These are phyloP conservation scores for Pyrenochaeta sp. DNA, from an alignment of 2,329 filamentous ascomycete genomes.

Conservation along the genomic window DNA sequence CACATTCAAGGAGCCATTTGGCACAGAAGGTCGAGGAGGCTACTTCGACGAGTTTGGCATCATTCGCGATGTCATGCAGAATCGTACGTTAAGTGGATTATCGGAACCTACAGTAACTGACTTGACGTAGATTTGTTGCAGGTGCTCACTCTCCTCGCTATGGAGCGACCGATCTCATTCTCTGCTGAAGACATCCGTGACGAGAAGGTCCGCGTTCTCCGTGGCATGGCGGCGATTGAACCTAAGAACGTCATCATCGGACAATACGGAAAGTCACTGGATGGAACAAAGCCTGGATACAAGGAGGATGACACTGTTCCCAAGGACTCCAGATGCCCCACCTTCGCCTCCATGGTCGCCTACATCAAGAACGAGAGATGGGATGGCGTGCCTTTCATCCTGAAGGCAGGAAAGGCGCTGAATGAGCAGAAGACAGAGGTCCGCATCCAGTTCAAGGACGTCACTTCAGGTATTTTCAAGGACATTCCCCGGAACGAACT, in stretches of 20 bases:
- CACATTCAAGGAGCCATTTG: slow-evolving; percentile 99
- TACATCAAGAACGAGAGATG: slow-evolving; percentile 99
- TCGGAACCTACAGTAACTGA: slow-evolving; percentile 31
- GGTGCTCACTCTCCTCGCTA: slow-evolving; percentile 92
- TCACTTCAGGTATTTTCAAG: slow-evolving; percentile 99
- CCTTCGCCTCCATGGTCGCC: slow-evolving; percentile 95
- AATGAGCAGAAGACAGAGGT: slow-evolving; percentile 99
- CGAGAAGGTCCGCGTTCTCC: slow-evolving; percentile 96
- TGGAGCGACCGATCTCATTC: slow-evolving; percentile 99
- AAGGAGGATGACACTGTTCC: slow-evolving; percentile 99
- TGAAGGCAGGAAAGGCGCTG: slow-evolving; percentile 98
- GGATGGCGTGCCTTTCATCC: slow-evolving; percentile 98
- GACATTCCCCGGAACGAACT: slow-evolving; percentile 99
- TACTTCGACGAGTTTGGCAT: slow-evolving; percentile 99
- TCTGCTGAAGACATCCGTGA: slow-evolving; percentile 98
- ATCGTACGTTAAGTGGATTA: no score
- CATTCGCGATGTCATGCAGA: slow-evolving; percentile 99
- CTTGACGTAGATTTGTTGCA: slow-evolving; percentile 76
- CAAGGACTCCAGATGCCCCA: slow-evolving; percentile 95
- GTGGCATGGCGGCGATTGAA: slow-evolving; percentile 92
- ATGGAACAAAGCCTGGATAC: slow-evolving; percentile 96
- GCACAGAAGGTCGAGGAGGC: slow-evolving; percentile 94
- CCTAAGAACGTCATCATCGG: slow-evolving; percentile 99
- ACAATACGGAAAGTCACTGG: slow-evolving; percentile 95
- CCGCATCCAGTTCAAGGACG: slow-evolving; percentile 98